Base-by-base conservation (phyloP, 495 filamentous ascomycete species). In the Emericellopsis terricola region DNA sequence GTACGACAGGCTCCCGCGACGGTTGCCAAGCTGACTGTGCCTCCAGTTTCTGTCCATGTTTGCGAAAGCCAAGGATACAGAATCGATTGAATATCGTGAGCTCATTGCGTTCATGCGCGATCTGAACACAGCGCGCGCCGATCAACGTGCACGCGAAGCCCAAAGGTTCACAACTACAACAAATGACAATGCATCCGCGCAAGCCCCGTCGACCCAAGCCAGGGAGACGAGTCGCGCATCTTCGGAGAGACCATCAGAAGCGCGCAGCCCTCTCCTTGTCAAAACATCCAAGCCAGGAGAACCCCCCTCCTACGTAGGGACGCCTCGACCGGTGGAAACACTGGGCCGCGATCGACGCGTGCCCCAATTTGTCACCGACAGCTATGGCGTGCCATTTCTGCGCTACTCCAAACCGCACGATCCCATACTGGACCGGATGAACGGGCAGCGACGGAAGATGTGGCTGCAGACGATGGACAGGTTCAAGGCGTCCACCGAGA, bases 321-420 rank as follows among this genome's bases (percentile, higher is more conserved):
- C 52, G 59, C 37, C 62, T 57, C 51, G 53, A 8, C 53, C 59
- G 8, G 34, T 49, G 3, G 47, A 60, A 6, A 32, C 49, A 27
- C 47, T 63, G 3, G 43, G 8, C 7, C 65, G 67, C 3, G 59
- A 53, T 29, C 66, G 73, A 4, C 55, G 55, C 28, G 47, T 81
- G 7, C 78, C 78, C 3, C 50, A 52, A 0, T 49, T 81, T 2
- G 65, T 69, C 41, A 60, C 60, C 37, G 74, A 74, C 3, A 59
- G 64, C 27, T 19, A 38, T 14, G 65, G 65, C 21, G 38, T 77
- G 9, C 76, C 78, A 0, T 71, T 81, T 38, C 51, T 83, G 17
- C 73, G 76, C 10, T 49, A 76, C 36, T 72, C 62, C 40, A 82
- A 81, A 45, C 76, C 76, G 3, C 75, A 82, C 42, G 65, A 78